These are phyloP conservation scores for Salix exigua DNA, from an alignment of 345 rosid genomes.

Conservation along the genomic window DNA sequence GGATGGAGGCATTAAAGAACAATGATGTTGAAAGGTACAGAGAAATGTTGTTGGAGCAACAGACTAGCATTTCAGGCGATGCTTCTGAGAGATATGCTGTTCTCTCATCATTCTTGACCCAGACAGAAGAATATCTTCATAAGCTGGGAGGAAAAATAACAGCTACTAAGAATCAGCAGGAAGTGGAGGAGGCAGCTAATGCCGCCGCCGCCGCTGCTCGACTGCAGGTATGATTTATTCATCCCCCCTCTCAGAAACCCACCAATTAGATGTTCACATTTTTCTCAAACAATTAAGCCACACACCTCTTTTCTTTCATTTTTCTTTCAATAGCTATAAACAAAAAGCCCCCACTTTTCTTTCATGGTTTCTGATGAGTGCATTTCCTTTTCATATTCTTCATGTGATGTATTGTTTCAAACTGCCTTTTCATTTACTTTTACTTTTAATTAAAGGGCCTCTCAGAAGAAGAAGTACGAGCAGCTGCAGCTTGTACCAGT, in stretches of 20 bases:
- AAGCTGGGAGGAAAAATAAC: slow-evolving; percentile 92
- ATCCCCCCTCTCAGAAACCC: background rate
- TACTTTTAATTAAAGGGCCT: slow-evolving; percentile 62
- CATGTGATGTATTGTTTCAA: background rate
- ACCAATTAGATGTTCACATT: background rate
- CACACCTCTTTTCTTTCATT: background rate
- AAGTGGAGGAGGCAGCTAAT: slow-evolving; percentile 98
- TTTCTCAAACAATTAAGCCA: background rate
- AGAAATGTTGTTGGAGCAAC: slow-evolving; percentile 98
- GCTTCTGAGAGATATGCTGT: slow-evolving; percentile 97
- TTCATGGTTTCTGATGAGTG: background rate
- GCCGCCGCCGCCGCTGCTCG: slow-evolving; percentile 90
- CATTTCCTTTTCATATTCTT: background rate
- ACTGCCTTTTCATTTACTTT: slow-evolving; percentile 20
- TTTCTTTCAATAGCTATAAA: background rate
- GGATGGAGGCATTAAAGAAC: slow-evolving; percentile 99
- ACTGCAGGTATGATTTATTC: slow-evolving; percentile 54
- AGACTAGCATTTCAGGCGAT: slow-evolving; percentile 81
- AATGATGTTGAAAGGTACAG: slow-evolving; percentile 99
- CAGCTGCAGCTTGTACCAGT: slow-evolving; percentile 92
- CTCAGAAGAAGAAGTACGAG: slow-evolving; percentile 94
- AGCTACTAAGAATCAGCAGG: slow-evolving; percentile 90
- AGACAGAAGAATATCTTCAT: slow-evolving; percentile 97
- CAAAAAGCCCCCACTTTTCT: background rate
- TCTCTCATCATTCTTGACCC: slow-evolving; percentile 89